Evolutionary conservation across 768 basidiomycete species (phyloP).

Genomic region (Crepidotus variabilis): DNA sequence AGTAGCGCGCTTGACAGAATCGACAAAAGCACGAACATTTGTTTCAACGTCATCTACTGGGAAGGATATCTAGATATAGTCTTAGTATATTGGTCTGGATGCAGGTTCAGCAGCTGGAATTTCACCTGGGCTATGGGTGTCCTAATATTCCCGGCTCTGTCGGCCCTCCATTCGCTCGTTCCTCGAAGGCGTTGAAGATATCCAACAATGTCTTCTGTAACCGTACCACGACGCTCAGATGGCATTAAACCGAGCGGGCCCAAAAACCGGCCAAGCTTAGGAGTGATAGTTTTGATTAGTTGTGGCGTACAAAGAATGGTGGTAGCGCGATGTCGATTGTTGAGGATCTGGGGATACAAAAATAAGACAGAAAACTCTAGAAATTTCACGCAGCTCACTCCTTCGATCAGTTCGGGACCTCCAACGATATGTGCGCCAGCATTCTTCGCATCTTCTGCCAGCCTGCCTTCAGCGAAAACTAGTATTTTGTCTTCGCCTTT

Average conservation of each 20-base stretch:
- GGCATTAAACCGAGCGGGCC: slow-evolving; percentile 96
- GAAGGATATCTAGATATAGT: slow-evolving; percentile 57
- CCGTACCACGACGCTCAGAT: slow-evolving; percentile 88
- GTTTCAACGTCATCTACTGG: slow-evolving; percentile 70
- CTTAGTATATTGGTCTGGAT: neutral
- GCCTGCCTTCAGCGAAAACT: slow-evolving; percentile 88
- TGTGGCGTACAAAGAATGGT: slow-evolving; percentile 81
- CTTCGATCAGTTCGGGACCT: slow-evolving; percentile 84
- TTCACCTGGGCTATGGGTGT: slow-evolving; percentile 76
- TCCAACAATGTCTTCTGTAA: slow-evolving; percentile 82
- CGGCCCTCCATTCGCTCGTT: slow-evolving; percentile 90
- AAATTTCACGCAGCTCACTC: slow-evolving; percentile 44
- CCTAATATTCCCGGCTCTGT: slow-evolving; percentile 80
- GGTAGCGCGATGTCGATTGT: slow-evolving; percentile 72
- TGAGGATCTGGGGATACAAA: slow-evolving; percentile 52
- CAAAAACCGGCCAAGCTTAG: slow-evolving; percentile 72
- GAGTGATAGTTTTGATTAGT: slow-evolving; percentile 74
- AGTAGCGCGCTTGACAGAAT: slow-evolving; percentile 69
- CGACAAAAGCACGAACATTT: slow-evolving; percentile 76
- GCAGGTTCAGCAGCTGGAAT: slow-evolving; percentile 1
- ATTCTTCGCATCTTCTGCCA: slow-evolving; percentile 76
- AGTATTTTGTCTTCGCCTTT: slow-evolving; percentile 73
- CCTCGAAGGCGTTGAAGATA: slow-evolving; percentile 79
- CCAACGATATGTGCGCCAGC: slow-evolving; percentile 93
- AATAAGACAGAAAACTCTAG: neutral